Base-by-base conservation (phyloP, 163 green algal genomes). In the Scenedesmus sp. region DNA sequence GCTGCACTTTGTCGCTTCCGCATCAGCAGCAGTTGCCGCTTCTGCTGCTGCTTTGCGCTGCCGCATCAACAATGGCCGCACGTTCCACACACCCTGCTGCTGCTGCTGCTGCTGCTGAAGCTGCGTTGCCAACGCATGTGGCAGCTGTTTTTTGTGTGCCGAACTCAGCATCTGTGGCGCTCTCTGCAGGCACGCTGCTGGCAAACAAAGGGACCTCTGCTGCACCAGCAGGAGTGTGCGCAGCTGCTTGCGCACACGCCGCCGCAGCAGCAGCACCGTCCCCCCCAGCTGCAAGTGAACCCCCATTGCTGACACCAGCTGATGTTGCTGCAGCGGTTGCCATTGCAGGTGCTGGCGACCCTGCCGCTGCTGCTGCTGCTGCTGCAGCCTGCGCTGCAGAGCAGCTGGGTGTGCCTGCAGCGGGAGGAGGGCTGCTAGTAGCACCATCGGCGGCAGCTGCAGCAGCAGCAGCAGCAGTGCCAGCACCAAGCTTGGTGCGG, bases 391-490 rank as follows among this genome's bases (percentile, higher is more conserved):
- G 26, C 24, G 18, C n/a, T 70, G 46, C 81, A 49, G 35, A 61
- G 24, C 79, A 85, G 79, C 24, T 65, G 40, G 37, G 22, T 33
- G 24, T 59, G 24, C 46, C 30, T 49, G 81, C n/a, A 72, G 81
- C 81, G 12, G 46, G 7, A 49, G 44, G 22, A 16, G 79, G 18
- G 9, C 49, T 49, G 30, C 79, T 30, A 30, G 44, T 43, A 12
- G 37, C 79, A 85, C 0, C 81, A 72, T 46, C 81, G 73, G 46
- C n/a, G n/a, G n/a, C n/a, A n/a, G n/a, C n/a, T n/a, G n/a, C 81
- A 72, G 46, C 81, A 73, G 46, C 81, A 86, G 81, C 81, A 26
- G 80, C 9, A n/a, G 81, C 81, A n/a, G 42, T 37, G 42, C 49
- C 33, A 56, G 79, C 20, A 42, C 46, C 22, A 26, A 42, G 43